Evolutionary conservation across 108 stramenopile genomes (phyloP).

Genomic region (Skeletonema tropicum): DNA sequence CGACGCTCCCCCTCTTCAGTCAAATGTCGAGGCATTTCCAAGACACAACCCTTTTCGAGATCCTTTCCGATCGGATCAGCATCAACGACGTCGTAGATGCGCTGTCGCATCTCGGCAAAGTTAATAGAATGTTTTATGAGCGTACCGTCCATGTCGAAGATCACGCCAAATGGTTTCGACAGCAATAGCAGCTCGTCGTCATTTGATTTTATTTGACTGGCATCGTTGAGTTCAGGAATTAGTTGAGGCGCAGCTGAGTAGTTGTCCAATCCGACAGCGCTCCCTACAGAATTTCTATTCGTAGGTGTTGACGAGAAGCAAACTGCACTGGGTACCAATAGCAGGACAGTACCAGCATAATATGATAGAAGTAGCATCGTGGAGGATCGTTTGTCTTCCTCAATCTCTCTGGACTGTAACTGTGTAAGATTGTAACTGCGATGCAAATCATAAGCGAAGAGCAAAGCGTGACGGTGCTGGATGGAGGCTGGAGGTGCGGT

Average conservation of each 20-base stretch:
- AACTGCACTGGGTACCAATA: background rate
- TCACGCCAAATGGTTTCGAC: slow-evolving; percentile 25
- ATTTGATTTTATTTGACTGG: background rate
- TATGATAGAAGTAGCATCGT: no score
- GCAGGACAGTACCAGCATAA: background rate
- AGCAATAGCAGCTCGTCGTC: background rate
- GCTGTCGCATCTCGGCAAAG: slow-evolving; percentile 43
- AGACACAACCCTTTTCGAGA: slow-evolving; percentile 17
- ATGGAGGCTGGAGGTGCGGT: no score
- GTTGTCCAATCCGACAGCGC: background rate
- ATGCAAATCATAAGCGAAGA: no score
- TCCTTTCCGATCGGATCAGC: slow-evolving; percentile 20
- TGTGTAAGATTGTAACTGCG: no score
- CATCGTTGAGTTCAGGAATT: background rate
- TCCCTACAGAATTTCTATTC: background rate
- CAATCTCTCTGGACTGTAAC: no score
- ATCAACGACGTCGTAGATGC: slow-evolving; percentile 45
- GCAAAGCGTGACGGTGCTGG: no score
- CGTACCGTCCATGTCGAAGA: slow-evolving; percentile 57
- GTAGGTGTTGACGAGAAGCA: background rate
- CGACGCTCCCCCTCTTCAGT: slow-evolving; percentile 20
- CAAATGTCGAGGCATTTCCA: slow-evolving; percentile 14
- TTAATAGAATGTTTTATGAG: slow-evolving; percentile 45
- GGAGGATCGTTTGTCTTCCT: background rate
- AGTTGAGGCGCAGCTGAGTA: background rate